A percentile compares a stretch with the other conserved stretches of the same genome.
Evolutionary conservation across 2,329 filamentous ascomycete genomes (phyloP).

Genomic region (Paecilomyces sp.): DNA sequence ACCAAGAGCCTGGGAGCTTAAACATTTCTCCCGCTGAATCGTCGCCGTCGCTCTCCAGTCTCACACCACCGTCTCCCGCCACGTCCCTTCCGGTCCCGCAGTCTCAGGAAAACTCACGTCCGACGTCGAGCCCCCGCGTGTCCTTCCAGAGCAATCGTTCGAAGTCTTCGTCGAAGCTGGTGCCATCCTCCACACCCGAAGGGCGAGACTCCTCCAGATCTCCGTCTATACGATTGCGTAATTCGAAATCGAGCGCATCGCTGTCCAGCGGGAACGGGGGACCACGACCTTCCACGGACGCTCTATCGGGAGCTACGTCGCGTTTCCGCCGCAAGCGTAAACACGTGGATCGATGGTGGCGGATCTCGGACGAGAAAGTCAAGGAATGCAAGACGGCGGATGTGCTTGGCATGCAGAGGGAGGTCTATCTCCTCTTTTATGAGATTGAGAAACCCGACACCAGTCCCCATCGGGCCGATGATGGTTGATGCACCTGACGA

Average conservation of each 20-base stretch:
- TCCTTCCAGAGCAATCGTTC: constrained; percentile 26
- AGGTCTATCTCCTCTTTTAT: constrained; percentile 95
- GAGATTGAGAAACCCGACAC: constrained; percentile 58
- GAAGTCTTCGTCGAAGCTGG: constrained; percentile 19
- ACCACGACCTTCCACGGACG: background rate
- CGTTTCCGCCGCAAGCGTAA: constrained; percentile 54
- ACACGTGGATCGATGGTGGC: constrained; percentile 79
- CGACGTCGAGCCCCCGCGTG: constrained; percentile 24
- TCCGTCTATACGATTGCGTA: constrained; percentile 3
- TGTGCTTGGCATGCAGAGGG: constrained; percentile 85
- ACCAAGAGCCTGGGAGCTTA: constrained; percentile 20
- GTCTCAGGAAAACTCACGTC: constrained; percentile 14
- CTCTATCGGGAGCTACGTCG: constrained; percentile 14
- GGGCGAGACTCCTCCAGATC: background rate
- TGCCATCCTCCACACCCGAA: constrained; percentile 3
- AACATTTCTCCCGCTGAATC: constrained; percentile 26
- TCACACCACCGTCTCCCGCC: constrained; percentile 14
- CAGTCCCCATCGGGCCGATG: background rate
- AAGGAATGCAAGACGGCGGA: constrained; percentile 90
- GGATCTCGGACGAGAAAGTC: constrained; percentile 94
- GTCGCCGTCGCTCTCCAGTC: constrained; percentile 26
- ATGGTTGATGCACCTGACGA: background rate
- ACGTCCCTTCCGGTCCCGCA: constrained; percentile 9
- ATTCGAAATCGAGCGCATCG: background rate
- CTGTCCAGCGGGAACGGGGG: background rate